Base-by-base conservation (phyloP, 345 rosid genomes). In the Boechera divaricarpa region DNA sequence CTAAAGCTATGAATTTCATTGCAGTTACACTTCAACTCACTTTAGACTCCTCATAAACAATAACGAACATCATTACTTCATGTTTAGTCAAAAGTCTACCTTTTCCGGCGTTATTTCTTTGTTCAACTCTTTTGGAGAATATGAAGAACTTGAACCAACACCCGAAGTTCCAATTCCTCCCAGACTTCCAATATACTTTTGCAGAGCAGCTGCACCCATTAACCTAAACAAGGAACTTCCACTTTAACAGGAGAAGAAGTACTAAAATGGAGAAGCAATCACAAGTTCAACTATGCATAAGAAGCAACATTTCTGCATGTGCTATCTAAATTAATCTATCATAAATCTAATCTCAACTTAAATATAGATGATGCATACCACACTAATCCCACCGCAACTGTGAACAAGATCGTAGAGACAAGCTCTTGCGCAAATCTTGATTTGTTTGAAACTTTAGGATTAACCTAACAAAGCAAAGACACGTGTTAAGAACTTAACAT, bases 121-220 rank as follows among this genome's bases (percentile, higher is more conserved):
- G 83, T 92, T 94, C 73, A 87, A 69, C 55, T 94, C 97, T 79
- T 94, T 95, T 28, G 92, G 90, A 52, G 98, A 26, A 85, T 91
- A 95, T 38, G 98, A 91, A 75, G 98, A 92, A 80, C 93, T 89
- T 41, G 99, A 95, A 70, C 98, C 98, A 79, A 92, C 98, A 56
- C 98, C 96, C 55, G 99, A 92, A 75, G 98, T 61, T 80, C 99
- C 98, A 64, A 94, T 94, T 65, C 98, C 98, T 74, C 99, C 98
- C 69, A 92, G 82, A 83, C 94, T 87, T 61, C 97, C 98, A 65
- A 92, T 81, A 82, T 92, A 95, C 85, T 88, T 95, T 73, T 95
- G 98, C 73, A 95, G 94, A 28, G 98, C 97, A 63, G 98, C 85
- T 53, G 96, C 93, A 81, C 99, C 98, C 96, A 95, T 86, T 44